Percentiles rank a stretch among this genome's conserved stretches.
Conservation (phyloP, 2,329 filamentous ascomycete species). For the Leptosphaerulina australis region DNA sequence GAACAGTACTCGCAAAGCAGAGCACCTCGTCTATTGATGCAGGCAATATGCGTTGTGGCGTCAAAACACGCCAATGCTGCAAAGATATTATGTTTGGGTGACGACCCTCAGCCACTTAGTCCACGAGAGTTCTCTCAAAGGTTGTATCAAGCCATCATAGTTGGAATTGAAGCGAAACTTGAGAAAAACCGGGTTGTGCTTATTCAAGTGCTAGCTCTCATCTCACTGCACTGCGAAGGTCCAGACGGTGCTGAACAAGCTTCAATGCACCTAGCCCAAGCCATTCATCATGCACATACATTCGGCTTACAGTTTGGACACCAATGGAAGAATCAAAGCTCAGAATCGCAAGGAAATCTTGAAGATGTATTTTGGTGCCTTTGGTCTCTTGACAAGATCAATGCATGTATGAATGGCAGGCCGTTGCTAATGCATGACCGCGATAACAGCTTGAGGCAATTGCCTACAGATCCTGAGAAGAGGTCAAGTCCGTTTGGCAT, state of each 20-base stretch:
- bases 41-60: slow-evolving; percentile 57
- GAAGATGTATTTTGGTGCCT: slow-evolving; percentile 58
- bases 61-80: slow-evolving; percentile 55
- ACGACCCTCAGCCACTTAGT: slow-evolving; percentile 41
- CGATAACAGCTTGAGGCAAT: slow-evolving; percentile 53
- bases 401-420: slow-evolving; percentile 55
- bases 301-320: slow-evolving; percentile 55
- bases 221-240: slow-evolving; percentile 56
- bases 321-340: slow-evolving; percentile 48
- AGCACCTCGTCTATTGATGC: slow-evolving; percentile 50
- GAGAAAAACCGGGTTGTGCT: slow-evolving; percentile 55
- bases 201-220: slow-evolving; percentile 55
- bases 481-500: slow-evolving; percentile 56
- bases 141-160: slow-evolving; percentile 52
- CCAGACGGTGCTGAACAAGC: slow-evolving; percentile 55
- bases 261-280: slow-evolving; percentile 55
- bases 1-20: slow-evolving; percentile 44
- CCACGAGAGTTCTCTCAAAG: slow-evolving; percentile 54
- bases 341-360: slow-evolving; percentile 47
- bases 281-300: slow-evolving; percentile 58
- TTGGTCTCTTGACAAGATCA: slow-evolving; percentile 57
- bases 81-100: slow-evolving; percentile 48
- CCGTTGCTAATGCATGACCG: slow-evolving; percentile 56
- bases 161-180: slow-evolving; percentile 49
- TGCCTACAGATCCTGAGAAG: slow-evolving; percentile 51